A percentile compares a stretch with the other conserved stretches of the same genome.
These are phyloP conservation scores for Nemania sp. DNA, from an alignment of 2,329 filamentous ascomycete species.

Conservation along the genomic window DNA sequence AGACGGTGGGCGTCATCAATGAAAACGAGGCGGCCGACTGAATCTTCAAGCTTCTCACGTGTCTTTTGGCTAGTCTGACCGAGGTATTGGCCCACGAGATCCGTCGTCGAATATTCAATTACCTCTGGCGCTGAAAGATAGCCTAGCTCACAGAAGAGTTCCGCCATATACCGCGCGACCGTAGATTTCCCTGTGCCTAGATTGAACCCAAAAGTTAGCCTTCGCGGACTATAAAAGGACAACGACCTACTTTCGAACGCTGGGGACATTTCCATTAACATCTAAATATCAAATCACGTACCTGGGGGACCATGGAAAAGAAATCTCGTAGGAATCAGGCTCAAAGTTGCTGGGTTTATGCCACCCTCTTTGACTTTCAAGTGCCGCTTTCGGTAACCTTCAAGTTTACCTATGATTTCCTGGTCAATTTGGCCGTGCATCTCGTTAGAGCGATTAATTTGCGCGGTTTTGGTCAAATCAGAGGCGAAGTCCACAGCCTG, in stretches of 20 bases:
- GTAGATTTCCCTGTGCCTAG: constrained; percentile 56
- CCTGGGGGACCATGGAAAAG: constrained; percentile 3
- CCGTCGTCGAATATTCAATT: constrained; percentile 75
- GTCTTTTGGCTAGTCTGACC: constrained; percentile 54
- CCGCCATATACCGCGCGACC: constrained; percentile 77
- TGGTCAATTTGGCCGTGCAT: background rate
- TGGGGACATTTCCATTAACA: background rate
- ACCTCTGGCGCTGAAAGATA: constrained; percentile 71
- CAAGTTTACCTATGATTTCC: background rate
- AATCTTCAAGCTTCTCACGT: background rate
- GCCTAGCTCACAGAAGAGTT: constrained; percentile 80
- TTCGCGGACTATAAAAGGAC: background rate
- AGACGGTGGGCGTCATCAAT: constrained; percentile 2
- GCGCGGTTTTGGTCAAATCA: background rate
- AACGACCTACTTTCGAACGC: background rate
- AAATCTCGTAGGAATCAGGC: background rate
- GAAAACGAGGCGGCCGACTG: constrained; percentile 16
- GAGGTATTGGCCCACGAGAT: constrained; percentile 76
- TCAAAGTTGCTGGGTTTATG: background rate
- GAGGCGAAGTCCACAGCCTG: background rate
- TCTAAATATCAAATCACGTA: background rate
- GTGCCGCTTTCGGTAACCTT: constrained; percentile 6
- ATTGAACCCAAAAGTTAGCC: constrained; percentile 38
- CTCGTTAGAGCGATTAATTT: background rate
- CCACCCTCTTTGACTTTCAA: constrained; percentile 3